Evolutionary conservation across 768 basidiomycete species (phyloP).

Genomic region (Floccularia luteovirens): DNA sequence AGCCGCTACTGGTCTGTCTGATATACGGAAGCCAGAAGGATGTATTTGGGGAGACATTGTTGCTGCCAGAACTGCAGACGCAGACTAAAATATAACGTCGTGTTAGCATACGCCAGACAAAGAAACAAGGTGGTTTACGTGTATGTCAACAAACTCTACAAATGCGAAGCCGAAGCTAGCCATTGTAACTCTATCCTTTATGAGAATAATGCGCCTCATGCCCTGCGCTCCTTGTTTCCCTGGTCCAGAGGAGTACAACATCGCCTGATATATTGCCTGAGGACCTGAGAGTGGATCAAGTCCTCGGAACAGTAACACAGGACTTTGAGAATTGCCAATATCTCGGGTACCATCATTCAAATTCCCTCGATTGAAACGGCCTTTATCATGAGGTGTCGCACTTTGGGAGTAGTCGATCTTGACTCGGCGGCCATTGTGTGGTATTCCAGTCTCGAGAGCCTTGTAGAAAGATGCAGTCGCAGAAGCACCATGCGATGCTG

Average conservation of each 20-base stretch:
- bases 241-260: constrained; percentile 75
- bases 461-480: constrained; percentile 67
- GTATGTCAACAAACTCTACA: constrained; percentile 81
- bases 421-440: constrained; percentile 77
- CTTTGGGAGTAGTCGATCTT: constrained; percentile 96
- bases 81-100: constrained; percentile 49
- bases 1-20: constrained; percentile 80
- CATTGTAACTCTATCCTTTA: constrained; percentile 83
- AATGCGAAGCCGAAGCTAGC: constrained; percentile 93
- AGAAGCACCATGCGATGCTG: constrained; percentile 80
- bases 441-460: constrained; percentile 60
- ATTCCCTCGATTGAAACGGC: constrained; percentile 50
- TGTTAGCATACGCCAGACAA: not conserved
- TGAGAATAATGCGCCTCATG: constrained; percentile 81
- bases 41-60: constrained; percentile 83
- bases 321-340: constrained; percentile 79
- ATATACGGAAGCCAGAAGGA: constrained; percentile 91
- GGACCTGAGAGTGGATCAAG: constrained; percentile 84
- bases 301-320: constrained; percentile 85
- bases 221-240: constrained; percentile 76
- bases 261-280: constrained; percentile 79
- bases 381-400: constrained; percentile 63
- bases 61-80: constrained; percentile 73
- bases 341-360: constrained; percentile 93
- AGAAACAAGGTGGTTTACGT: constrained; percentile 47